Evolutionary conservation across 106 monocot genomes (phyloP), one percentile per base, ranked within the genome.

Genomic region (Dactylorhiza incarnata): DNA sequence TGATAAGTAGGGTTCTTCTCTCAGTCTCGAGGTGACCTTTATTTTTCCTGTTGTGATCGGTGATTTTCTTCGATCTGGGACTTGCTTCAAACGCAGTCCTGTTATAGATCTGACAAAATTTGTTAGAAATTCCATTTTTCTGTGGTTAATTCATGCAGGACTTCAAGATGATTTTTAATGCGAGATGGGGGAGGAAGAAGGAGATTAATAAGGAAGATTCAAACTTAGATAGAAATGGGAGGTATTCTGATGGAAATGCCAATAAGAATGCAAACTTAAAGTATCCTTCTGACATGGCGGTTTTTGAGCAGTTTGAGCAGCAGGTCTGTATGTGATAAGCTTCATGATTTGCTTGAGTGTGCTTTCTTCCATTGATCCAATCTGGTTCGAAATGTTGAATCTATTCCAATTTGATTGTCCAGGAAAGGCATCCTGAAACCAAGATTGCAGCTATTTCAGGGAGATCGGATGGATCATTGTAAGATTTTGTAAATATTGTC

Each of bases 261-360:
- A 23, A 73, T 76, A 67, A 62, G 15, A 87, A 82, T 49, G 81
- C 74, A 43, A 44, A 50, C 70, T 16, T 10, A 48, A 81, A 77
- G 45, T 76, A 45, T 16, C 48, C 70, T 45, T 48, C 88, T 43
- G 88, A 86, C 29, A 78, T 78, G 75, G 87, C 93, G 45, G 86
- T 90, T 51, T 90, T 75, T 50, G 93, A 94, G 81, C 90, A 88
- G 79, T 90, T 86, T 76, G 88, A 84, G 48, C 78, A 75, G 17
- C 87, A 88, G 90, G 90, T 88, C 54, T 56, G 73, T 10, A 0
- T 65, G 49, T 70, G 5, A 45, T 26, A n/a, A 8, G 12, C 62
- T 26, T 54, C 67, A 17, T 16, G 26, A 52, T 43, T 48, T 65
- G 69, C 47, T 45, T 62, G 6, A 0, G 15, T 47, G 7, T 12